Evolutionary conservation across 352 stramenopile species (phyloP), one percentile per base, ranked within the genome.

Genomic region (Peronospora destructor): DNA sequence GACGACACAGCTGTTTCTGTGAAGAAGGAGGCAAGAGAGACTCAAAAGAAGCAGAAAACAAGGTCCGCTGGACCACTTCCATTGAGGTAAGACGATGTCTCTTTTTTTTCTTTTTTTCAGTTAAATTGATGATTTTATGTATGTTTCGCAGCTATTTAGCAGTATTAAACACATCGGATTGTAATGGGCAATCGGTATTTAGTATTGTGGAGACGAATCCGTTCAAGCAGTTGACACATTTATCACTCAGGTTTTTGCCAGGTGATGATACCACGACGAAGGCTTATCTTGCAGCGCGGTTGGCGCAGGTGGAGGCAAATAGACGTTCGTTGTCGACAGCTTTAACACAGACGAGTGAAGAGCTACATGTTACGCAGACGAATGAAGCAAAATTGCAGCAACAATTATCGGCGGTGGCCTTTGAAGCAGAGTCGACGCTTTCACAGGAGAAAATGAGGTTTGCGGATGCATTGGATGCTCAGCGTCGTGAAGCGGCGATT

Each of bases 181-280:
- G 43, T 25, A 61, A 78, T 21, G 73, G 66, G n/a, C 61, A 83
- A 39, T 85, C 73, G 3, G 59, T 87, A 14, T 96, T 98, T 59
- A 94, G 80, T 28, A 89, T 98, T 36, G 85, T 98, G 34, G 92
- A 98, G 70, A 94, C 90, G 16, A 97, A 97, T 45, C 77, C 61
- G 17, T 98, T 98, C 74, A 97, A 97, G 71, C 83, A 97, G 56
- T 56, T 97, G 49, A 97, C 87, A 40, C 92, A 98, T 51, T 63
- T 98, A 11, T 95, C 83, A 33, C 67, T 98, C 12, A 61, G 71
- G 34, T 96, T 97, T 51, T 63, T 68, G 19, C 73, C 84, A 3
- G 88, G 87, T 19, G 79, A 96, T 45, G 91, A 97, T 58, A 66
- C 70, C 1, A 67, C 73, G 4, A 87, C 97, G 56, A 97, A 97